Base-by-base conservation (phyloP, 2,329 filamentous ascomycete species). In the Akanthomyces muscarius region DNA sequence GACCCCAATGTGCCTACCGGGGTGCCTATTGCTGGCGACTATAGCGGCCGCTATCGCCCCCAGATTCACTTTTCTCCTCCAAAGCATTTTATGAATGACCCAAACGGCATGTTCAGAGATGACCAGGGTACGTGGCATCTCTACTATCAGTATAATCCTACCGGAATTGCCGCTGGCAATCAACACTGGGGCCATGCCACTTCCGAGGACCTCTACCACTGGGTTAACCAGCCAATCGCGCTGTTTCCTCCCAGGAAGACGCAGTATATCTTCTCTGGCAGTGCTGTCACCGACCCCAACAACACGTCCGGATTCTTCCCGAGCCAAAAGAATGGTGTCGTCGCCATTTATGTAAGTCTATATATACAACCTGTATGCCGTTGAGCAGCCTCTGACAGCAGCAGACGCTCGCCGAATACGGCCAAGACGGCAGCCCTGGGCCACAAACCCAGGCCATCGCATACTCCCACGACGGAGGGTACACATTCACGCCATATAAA, bases 131-230 rank as follows among this genome's bases (percentile, higher is more conserved):
- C 78, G 0, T 89, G 83, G 72, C 87, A 89, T 69, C 67, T 88
- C 1, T 89, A 89, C 72, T 89, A 89, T 68, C 86, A 89, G 69
- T 86, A 80, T 76, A 73, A 74, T 33, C 73, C 72, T 2, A 70
- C 66, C 0, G 79, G 69, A 2, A 72, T 74, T 8, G 77, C 82
- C 0, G 81, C 72, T 76, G 85, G 84, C 1, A 85, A 86, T 64
- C 82, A 88, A 68, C 85, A 88, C 67, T 89, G 86, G 87, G 86
- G 87, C 11, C 86, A 89, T 68, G 86, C 86, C 2, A 88, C 86
- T 1, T 85, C 81, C 38, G 69, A 73, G 16, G 86, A 89, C 67
- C 74, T 89, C 1, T 88, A 86, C 68, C 81, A 83, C 64, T 90
- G 86, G 87, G 76, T 76, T 1, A 88, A 89, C 66, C 86, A 89